phyloP scores from a whole-genome alignment of 177 flowering plant genomes.

The Vitis hybrid region DNA sequence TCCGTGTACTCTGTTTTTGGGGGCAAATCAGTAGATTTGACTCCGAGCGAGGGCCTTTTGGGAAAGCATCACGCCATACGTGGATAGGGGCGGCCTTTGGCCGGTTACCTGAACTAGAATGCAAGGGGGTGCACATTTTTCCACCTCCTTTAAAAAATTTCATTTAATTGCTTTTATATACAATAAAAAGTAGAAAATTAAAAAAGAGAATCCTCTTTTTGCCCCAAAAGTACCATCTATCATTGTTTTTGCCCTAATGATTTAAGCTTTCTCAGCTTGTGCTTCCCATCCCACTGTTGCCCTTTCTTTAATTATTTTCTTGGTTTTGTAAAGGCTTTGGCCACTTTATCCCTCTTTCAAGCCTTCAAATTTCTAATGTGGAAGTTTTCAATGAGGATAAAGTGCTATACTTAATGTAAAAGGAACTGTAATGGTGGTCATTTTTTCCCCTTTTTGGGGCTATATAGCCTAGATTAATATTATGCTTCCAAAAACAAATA shows the following conservation, averaged over 20 bases:
- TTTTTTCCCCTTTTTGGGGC: too few species aligned
- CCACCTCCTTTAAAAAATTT: neutral
- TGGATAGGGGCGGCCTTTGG: neutral
- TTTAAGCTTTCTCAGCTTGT: conserved; percentile 1
- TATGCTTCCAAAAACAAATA: too few species aligned
- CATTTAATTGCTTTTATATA: neutral
- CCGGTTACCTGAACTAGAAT: neutral
- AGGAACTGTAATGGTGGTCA: neutral
- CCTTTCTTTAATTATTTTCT: neutral
- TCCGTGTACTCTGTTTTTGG: too few species aligned
- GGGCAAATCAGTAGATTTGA: conserved; percentile 12
- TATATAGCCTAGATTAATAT: too few species aligned
- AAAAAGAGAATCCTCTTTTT: conserved; percentile 16
- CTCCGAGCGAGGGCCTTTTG: neutral
- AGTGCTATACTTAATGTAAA: conserved; percentile 10
- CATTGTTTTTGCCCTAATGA: conserved; percentile 15
- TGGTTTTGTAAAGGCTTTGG: neutral
- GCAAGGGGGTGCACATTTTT: neutral
- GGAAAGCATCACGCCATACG: neutral
- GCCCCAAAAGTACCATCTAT: conserved; percentile 17
- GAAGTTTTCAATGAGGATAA: conserved; percentile 1
- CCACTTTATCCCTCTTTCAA: conserved; percentile 15
- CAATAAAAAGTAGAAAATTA: neutral
- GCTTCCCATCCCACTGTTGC: neutral
- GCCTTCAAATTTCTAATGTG: too few species aligned